Base-by-base conservation (phyloP, 2,329 filamentous ascomycete genomes). In the Talaromyces rugulosus region DNA sequence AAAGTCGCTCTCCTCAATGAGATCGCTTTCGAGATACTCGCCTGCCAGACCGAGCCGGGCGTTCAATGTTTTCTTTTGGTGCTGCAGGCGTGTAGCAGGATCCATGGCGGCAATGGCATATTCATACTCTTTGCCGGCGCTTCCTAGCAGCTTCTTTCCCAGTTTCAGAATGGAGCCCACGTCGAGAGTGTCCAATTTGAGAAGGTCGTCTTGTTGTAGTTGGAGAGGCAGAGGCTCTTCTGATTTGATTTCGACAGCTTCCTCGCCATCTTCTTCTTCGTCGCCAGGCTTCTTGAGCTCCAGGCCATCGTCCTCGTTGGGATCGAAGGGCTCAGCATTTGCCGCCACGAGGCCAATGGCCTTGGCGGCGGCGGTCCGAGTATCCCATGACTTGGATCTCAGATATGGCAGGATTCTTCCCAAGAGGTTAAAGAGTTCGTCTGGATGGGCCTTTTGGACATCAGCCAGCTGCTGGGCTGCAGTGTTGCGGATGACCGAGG, bases 391-490 rank as follows among this genome's bases (percentile, higher is more conserved):
- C 75, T 94, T 96, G 68, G 95, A 94, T 62, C 91, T 87, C 33
- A 99, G 83, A 76, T 97, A 99, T 0, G 95, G 94, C n/a, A 99
- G 88, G 34, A 99, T 93, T 64, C 94, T 85, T 33, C 92, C 94
- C 12, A 99, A 84, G 6, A 99, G 84, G 73, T 98, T 97, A 79
- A 98, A 98, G 1, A 99, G 82, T 76, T 99, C 96, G 78, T 99
- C 94, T 0, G 95, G 95, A 71, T 98, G 95, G 75, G 95, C 91
- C 75, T 97, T 98, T 78, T 99, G 96, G 77, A 96, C 95, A 78
- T 99, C 95, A 65, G 93, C 95, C 66, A 99, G 85, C 79, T 99
- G 95, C 73, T 96, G 92, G 65, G 96, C 95, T 65, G 95, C 96
- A 65, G 95, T 99, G 73, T 97, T 96, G 68, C 96, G 89, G 74